phyloP scores from a whole-genome alignment of 2,329 filamentous ascomycete genomes.

The Huntiella bhutanensis region DNA sequence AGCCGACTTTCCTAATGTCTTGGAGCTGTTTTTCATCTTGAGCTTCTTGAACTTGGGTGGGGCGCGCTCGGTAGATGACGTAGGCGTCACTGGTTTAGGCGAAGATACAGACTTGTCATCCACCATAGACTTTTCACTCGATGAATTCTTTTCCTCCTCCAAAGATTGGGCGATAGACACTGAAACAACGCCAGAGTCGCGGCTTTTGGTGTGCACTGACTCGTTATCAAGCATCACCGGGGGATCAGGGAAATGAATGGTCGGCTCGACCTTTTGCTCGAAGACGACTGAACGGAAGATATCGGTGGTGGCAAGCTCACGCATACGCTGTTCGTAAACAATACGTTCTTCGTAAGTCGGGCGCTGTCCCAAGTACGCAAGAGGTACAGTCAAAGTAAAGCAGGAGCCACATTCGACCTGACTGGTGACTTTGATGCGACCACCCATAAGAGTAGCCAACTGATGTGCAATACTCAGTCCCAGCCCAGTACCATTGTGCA shows the following conservation, averaged over 20 bases:
- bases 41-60: no score
- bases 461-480: slow-evolving; percentile 82
- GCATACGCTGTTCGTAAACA: slow-evolving; percentile 35
- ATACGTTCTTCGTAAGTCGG: slow-evolving; percentile 13
- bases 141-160: no score
- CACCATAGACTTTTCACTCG: no score
- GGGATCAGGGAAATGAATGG: neutral
- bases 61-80: no score
- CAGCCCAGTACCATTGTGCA: slow-evolving; percentile 74
- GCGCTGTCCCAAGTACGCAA: slow-evolving; percentile 55
- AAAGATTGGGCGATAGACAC: no score
- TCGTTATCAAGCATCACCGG: slow-evolving; percentile 23
- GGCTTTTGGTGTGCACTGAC: no score
- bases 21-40: no score
- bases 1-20: no score
- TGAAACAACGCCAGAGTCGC: no score
- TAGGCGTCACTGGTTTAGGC: no score
- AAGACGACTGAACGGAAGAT: no score
- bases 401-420: slow-evolving; percentile 55
- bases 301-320: slow-evolving; percentile 19
- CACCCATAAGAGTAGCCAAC: slow-evolving; percentile 65
- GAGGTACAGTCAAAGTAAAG: slow-evolving; percentile 67
- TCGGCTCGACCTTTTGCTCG: neutral
- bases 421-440: slow-evolving; percentile 53
- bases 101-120: no score